Conservation (phyloP, 805 yeast genomes). For the Cyberlindnera mrakii region DNA sequence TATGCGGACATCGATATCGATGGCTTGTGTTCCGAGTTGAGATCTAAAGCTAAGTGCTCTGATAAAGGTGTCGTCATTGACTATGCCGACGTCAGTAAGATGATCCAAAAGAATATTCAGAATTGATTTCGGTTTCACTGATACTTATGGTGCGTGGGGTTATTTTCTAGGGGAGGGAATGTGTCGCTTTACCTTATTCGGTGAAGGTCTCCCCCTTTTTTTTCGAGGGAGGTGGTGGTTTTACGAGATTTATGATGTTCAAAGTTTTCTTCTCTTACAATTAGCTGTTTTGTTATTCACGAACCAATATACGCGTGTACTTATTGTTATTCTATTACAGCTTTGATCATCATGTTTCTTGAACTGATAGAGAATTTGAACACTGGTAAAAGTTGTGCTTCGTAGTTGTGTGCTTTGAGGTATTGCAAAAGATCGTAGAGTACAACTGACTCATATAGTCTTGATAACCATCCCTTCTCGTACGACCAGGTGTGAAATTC, state of each 20-base stretch:
- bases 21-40: slow-evolving; percentile 84
- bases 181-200: too few species aligned
- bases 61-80: slow-evolving; percentile 88
- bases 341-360: slow-evolving; percentile 2
- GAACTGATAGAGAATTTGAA: slow-evolving; percentile 3
- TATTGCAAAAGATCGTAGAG: not conserved
- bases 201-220: too few species aligned
- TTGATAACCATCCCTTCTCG: not conserved
- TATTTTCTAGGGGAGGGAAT: too few species aligned
- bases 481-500: not conserved
- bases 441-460: slow-evolving; percentile 1
- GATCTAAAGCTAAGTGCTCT: slow-evolving; percentile 90
- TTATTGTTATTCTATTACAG: not conserved
- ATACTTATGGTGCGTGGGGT: not conserved
- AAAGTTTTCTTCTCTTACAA: too few species aligned
- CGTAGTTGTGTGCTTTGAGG: not conserved
- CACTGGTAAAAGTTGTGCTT: not conserved
- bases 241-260: too few species aligned
- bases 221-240: too few species aligned
- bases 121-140: not conserved
- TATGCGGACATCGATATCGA: slow-evolving; percentile 92
- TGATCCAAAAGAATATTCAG: slow-evolving; percentile 21
- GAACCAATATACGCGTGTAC: too few species aligned
- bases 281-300: too few species aligned
- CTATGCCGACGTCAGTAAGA: slow-evolving; percentile 68